These are phyloP conservation scores for Talaromyces sp. DNA, from an alignment of 2,329 filamentous ascomycete genomes.

Conservation along the genomic window DNA sequence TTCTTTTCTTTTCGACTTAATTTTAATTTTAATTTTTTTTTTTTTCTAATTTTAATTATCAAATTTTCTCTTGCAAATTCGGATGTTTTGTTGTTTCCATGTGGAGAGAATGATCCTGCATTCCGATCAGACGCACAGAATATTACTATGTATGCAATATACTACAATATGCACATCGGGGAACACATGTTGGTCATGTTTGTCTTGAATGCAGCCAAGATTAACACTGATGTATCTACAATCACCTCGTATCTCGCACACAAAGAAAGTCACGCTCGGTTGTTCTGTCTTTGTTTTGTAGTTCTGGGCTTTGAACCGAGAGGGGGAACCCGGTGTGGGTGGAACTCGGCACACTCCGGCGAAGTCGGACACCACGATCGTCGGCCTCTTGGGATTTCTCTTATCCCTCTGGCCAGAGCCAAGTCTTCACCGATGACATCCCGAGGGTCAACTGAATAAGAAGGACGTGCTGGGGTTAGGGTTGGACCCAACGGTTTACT, in stretches of 20 bases:
- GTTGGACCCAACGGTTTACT: constrained; percentile 3
- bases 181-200: too few relatives aligned
- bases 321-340: not conserved
- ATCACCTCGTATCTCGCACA: too few relatives aligned
- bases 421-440: too few relatives aligned
- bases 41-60: not conserved
- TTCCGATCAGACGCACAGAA: not conserved
- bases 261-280: too few relatives aligned
- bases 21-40: not conserved
- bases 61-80: not conserved
- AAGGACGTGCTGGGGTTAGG: not conserved
- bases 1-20: too few relatives aligned
- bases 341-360: constrained; percentile 3
- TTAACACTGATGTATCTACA: too few relatives aligned
- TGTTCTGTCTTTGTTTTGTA: not conserved
- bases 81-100: not conserved
- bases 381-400: not conserved
- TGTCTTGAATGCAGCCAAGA: too few relatives aligned
- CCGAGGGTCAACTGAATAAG: too few relatives aligned
- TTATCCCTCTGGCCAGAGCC: not conserved
- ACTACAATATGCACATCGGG: too few relatives aligned
- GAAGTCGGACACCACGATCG: not conserved
- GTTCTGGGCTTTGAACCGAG: too few relatives aligned
- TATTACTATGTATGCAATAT: too few relatives aligned
- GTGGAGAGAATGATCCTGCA: not conserved